phyloP scores from a whole-genome alignment of 352 stramenopile species.

The Phytophthora brassicae region DNA sequence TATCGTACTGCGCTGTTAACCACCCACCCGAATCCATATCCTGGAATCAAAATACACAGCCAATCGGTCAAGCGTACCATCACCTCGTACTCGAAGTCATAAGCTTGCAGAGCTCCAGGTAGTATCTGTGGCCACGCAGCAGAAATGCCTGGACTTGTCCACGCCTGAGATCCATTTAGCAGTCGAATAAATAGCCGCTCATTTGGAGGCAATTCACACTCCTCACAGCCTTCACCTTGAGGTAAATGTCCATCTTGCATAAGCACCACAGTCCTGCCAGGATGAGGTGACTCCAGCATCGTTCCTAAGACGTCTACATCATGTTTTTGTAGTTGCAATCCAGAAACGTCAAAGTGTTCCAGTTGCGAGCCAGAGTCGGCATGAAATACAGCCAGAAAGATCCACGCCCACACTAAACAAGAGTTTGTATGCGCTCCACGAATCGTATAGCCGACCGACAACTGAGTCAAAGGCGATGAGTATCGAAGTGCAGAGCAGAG shows the following conservation, averaged over 20 bases:
- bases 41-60: conserved; percentile 40
- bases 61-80: conserved; percentile 23
- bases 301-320: conserved; percentile 7
- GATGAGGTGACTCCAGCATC: conserved; percentile 24
- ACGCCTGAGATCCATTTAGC: conserved; percentile 23
- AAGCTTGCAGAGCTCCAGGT: neutral
- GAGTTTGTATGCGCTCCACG: conserved; percentile 21
- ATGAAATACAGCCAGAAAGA: conserved; percentile 48
- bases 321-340: conserved; percentile 18
- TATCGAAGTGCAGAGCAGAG: conserved; percentile 38
- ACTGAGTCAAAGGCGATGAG: conserved; percentile 16
- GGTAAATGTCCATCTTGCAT: conserved; percentile 21
- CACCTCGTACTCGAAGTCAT: conserved; percentile 38
- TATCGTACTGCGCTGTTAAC: conserved; percentile 19
- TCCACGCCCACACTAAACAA: conserved; percentile 38
- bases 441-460: conserved; percentile 31
- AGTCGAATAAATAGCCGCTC: conserved; percentile 28
- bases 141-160: conserved; percentile 7
- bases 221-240: conserved; percentile 28
- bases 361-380: conserved; percentile 32
- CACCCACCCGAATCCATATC: conserved; percentile 39
- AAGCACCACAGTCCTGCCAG: conserved; percentile 21
- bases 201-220: conserved; percentile 17
- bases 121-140: conserved; percentile 21
- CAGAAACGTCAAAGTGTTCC: conserved; percentile 29